Base-by-base conservation (phyloP, 2,329 filamentous ascomycete genomes). In the Annulohypoxylon truncatum region DNA sequence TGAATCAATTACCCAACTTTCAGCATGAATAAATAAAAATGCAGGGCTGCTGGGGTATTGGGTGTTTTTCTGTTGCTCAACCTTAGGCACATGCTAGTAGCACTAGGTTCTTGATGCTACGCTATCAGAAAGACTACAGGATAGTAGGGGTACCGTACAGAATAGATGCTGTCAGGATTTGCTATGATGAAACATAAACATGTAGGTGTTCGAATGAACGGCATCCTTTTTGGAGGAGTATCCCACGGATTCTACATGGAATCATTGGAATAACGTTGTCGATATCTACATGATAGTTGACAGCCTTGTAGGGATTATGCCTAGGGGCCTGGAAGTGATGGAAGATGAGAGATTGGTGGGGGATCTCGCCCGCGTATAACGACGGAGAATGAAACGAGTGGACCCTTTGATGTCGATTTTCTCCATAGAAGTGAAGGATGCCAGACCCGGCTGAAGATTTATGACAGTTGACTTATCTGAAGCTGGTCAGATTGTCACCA, bases 101-200 rank as follows among this genome's bases (percentile, higher is more conserved):
- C 38, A 4, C 13, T 52, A 55, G 8, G 24, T 28, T 44, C 7
- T 31, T 47, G 10, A 33, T 7, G 33, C 29, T 24, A 42, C 26
- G 7, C 15, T 51, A 29, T 29, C 40, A 47, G 59, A 31, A 22
- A 48, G 24, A 47, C 18, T 26, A 31, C 54, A 52, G 48, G 31
- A 56, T 22, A 28, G 40, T 24, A 54, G 42, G 38, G 18, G 29
- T 47, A 67, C 44, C 31, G 4, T 42, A 20, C 12, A 15, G 15
- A 53, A 52, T 22, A 47, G 26, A 53, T 9, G 38, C 53, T 35
- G 28, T 55, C 24, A 33, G 61, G 56, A 56, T 57, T 61, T 64
- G 24, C 35, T 35, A 53, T 35, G 33, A 64, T 51, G 54, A 42
- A 51, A 63, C 50, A 5, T 51, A 42, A 47, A 33, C 38, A 53